A percentile compares a stretch with the other conserved stretches of the same genome.
phyloP scores from a whole-genome alignment of 164 flowering plant genomes.

The Liriodendron chinense region DNA sequence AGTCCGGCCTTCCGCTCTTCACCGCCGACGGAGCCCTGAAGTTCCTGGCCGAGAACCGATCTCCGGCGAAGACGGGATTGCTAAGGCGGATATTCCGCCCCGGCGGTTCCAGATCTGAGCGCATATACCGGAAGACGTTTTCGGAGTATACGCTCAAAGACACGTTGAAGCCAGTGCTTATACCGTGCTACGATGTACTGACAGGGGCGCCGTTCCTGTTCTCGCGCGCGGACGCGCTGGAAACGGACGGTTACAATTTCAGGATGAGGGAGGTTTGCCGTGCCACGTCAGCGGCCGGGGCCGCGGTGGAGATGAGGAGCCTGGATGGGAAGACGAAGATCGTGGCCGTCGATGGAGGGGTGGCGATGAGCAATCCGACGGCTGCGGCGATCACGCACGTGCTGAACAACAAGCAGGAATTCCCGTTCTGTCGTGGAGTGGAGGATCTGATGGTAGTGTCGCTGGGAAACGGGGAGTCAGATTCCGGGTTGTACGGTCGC shows the following conservation, averaged over 20 bases:
- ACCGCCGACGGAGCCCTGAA: constrained; percentile 42
- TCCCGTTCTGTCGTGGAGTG: constrained; percentile 53
- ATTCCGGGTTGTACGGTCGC: background rate
- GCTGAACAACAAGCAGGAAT: constrained; percentile 65
- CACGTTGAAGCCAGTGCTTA: constrained; percentile 56
- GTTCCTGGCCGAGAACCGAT: constrained; percentile 34
- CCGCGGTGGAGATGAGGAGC: constrained; percentile 39
- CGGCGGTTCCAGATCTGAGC: constrained; percentile 15
- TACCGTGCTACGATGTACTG: constrained; percentile 60
- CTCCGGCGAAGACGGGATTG: constrained; percentile 19
- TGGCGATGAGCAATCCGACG: constrained; percentile 68
- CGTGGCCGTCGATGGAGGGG: constrained; percentile 45
- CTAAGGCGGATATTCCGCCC: constrained; percentile 29
- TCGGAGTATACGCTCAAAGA: constrained; percentile 48
- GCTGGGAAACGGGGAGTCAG: constrained; percentile 53
- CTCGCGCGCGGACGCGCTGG: constrained; percentile 69
- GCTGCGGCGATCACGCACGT: constrained; percentile 74
- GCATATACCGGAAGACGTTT: constrained; percentile 29
- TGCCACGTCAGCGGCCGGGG: constrained; percentile 39
- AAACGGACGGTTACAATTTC: constrained; percentile 63
- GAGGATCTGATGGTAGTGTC: constrained; percentile 56
- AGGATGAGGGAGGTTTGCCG: constrained; percentile 49
- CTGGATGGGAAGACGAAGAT: constrained; percentile 47
- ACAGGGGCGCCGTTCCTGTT: constrained; percentile 55
- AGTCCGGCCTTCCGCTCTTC: constrained; percentile 38